Evolutionary conservation across 331 rosid species (phyloP), one percentile per base, ranked within the genome.

Genomic region (Dryas integrifolia): DNA sequence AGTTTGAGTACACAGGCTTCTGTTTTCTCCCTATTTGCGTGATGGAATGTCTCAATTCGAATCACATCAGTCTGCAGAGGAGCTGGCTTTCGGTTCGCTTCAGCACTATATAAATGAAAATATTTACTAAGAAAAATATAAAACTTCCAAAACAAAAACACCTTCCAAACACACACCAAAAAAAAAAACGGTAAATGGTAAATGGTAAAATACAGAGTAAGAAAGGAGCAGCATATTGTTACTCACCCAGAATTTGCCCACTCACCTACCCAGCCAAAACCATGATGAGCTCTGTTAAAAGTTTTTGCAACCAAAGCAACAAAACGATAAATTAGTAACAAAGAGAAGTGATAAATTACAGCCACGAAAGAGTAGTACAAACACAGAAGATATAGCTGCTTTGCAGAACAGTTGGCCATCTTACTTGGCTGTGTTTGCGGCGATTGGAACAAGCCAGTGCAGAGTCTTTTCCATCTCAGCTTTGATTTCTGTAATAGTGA

Each of bases 261-360:
- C 83, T 89, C 97, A 9, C 97, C 97, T 3, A 91, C 96, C 96
- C 97, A 91, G 52, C 97, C 97, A 75, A 91, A 91, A 77, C 93
- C 97, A 65, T 91, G 97, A 83, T 91, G 97, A 2, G 91, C 96
- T 59, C 97, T 91, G 88, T 66, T 39, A 70, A 64, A 46, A 43
- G 67, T 77, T 81, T 70, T 50, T 66, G 79, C 70, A 82, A 72
- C 58, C 70, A 80, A 75, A 72, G 21, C 51, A 48, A 66, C 58
- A 40, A 70, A 21, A 41, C 15, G 44, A 66, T 59, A 24, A 10
- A 75, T 83, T 55, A 89, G 85, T 64, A 63, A 45, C 5, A 45
- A 53, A 39, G 58, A 38, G 59, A 63, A 72, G 10, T 5, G 16
- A 58, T 59, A 45, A 40, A 67, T 72, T 62, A 5, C 15, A 67